phyloP scores from a whole-genome alignment of 1,284 basidiomycete species.

The Hemileccinum hortonii region DNA sequence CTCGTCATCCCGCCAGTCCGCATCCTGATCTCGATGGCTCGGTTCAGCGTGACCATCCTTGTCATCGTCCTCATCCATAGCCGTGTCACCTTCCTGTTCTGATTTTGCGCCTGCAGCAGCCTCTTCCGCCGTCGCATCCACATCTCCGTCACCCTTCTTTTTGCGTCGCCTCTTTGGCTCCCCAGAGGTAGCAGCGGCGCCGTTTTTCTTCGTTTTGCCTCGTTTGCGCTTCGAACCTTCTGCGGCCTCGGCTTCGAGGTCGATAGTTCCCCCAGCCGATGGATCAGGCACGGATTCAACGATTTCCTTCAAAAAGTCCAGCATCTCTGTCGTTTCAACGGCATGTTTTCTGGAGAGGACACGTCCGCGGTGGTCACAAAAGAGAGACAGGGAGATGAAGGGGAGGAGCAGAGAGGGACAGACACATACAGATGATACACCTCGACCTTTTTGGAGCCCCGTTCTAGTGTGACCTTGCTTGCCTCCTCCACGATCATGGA shows the following conservation, averaged over 20 bases:
- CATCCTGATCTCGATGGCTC: constrained; percentile 25
- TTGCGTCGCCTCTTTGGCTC: constrained; percentile 41
- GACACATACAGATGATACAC: constrained; percentile 92
- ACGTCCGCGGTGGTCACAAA: background rate
- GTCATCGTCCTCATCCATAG: constrained; percentile 39
- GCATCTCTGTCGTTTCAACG: constrained; percentile 83
- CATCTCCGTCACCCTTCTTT: constrained; percentile 41
- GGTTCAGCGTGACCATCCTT: constrained; percentile 25
- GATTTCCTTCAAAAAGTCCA: constrained; percentile 96
- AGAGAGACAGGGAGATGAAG: background rate
- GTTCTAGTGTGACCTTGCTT: constrained; percentile 75
- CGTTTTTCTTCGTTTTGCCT: constrained; percentile 53
- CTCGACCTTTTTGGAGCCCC: constrained; percentile 89
- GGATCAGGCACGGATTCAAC: constrained; percentile 91
- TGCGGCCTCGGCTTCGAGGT: constrained; percentile 59
- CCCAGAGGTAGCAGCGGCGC: constrained; percentile 28
- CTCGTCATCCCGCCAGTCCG: constrained; percentile 29
- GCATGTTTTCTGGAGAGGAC: constrained; percentile 78
- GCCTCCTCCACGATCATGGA: constrained; percentile 84
- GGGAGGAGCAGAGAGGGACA: background rate
- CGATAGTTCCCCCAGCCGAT: constrained; percentile 73
- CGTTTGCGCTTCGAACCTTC: constrained; percentile 55
- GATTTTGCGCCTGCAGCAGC: constrained; percentile 28
- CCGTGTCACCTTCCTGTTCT: constrained; percentile 31
- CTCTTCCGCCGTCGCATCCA: constrained; percentile 30